Base-by-base conservation (phyloP, 2,329 filamentous ascomycete genomes). In the Colletotrichum falcatum region DNA sequence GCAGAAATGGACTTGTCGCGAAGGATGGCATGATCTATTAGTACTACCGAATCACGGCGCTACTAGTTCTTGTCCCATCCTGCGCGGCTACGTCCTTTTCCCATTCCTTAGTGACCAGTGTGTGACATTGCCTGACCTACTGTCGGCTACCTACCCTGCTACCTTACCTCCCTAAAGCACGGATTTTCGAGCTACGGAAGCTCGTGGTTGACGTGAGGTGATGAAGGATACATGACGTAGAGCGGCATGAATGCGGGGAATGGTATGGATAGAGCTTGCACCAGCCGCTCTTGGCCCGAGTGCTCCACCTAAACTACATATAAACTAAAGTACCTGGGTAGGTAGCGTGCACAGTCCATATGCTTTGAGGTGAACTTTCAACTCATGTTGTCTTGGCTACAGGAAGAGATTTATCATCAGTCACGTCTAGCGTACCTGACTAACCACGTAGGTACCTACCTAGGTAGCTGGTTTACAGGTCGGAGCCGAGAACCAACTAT, bases 181-280 rank as follows among this genome's bases (percentile, higher is more conserved):
- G 58, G 42, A 26, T 54, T 46, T 46, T 67, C 51, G 46, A 67
- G 68, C 68, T 67, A 33, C 16, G 23, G 46, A 51, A 49, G 66
- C 63, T 60, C 55, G 53, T 65, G 53, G 59, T 35, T 59, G 18
- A 42, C 49, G 51, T 67, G 59, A 62, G 54, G 51, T 53, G 42
- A 59, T 71, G 68, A 71, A 62, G 71, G 68, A 75, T 76, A 74
- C 72, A 77, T 77, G 76, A 77, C 76, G 76, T 77, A 77, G 71
- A 28, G 71, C 49, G 56, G 69, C 61, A 70, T 65, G 30, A 71
- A 71, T 74, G 72, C 66, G 73, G 73, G 76, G 75, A 73, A 74
- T 74, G 37, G 61, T 60, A 72, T n/a, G n/a, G 48, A 67, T 71
- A 72, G 56, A n/a, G n/a, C 71, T 72, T 26, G 53, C 33, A 37